phyloP scores from a whole-genome alignment of 2,329 filamentous ascomycete species.

The Stachybotrys echinatus region DNA sequence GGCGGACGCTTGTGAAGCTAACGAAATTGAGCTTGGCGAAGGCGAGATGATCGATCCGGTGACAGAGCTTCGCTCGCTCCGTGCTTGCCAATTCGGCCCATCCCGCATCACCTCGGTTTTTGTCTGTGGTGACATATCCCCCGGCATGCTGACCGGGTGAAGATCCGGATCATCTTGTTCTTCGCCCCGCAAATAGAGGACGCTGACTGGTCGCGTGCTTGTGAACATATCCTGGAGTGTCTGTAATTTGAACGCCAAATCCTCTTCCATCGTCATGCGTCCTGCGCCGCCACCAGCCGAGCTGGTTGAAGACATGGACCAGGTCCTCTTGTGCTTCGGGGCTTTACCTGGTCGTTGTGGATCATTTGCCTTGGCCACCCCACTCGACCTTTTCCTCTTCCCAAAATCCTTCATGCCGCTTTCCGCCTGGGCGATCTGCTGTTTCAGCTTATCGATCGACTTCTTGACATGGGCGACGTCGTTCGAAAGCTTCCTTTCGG shows the following conservation, averaged over 20 bases:
- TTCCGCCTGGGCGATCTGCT: conserved; percentile 79
- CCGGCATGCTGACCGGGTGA: conserved; percentile 68
- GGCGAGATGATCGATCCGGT: conserved; percentile 60
- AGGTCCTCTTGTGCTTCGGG: conserved; percentile 86
- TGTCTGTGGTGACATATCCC: conserved; percentile 58
- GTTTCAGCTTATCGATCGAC: conserved; percentile 91
- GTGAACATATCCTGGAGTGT: conserved; percentile 84
- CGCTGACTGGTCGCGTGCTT: conserved; percentile 72
- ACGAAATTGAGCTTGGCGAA: conserved; percentile 59
- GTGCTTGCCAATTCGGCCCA: conserved; percentile 41
- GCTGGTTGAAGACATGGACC: conserved; percentile 84
- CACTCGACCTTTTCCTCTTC: conserved; percentile 56
- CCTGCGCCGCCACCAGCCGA: conserved; percentile 43
- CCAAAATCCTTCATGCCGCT: conserved; percentile 62
- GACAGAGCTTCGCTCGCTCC: conserved; percentile 52
- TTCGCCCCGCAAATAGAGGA: conserved; percentile 71
- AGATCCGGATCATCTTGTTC: conserved; percentile 75
- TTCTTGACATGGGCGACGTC: conserved; percentile 94
- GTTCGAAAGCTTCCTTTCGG: conserved; percentile 90
- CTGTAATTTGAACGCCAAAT: conserved; percentile 72
- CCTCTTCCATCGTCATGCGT: conserved; percentile 60
- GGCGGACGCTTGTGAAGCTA: conserved; percentile 51
- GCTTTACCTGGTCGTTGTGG: conserved; percentile 70
- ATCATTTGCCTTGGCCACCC: conserved; percentile 39
- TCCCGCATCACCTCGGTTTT: conserved; percentile 42